Evolutionary conservation across 768 basidiomycete genomes (phyloP).

Genomic region (Mycena galericulata): DNA sequence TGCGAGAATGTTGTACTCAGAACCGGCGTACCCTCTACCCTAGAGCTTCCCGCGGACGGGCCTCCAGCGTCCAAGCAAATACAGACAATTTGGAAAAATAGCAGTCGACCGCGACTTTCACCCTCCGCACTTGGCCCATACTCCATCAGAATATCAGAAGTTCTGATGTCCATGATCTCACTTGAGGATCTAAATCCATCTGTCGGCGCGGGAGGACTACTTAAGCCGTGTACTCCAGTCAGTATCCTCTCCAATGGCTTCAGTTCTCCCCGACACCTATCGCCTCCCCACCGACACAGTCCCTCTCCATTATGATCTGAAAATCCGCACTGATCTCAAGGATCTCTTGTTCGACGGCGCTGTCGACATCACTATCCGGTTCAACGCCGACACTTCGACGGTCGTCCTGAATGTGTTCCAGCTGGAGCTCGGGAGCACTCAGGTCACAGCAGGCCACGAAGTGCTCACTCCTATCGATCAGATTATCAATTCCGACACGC

Average conservation of each 20-base stretch:
- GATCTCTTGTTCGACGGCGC: constrained; percentile 66
- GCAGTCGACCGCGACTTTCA: not conserved
- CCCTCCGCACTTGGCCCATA: not conserved
- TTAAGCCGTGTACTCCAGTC: not conserved
- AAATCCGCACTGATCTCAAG: constrained; percentile 69
- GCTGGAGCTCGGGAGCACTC: constrained; percentile 53
- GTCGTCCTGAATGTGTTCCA: constrained; percentile 61
- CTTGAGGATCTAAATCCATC: not conserved
- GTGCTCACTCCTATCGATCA: not conserved
- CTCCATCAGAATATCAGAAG: constrained; percentile 13
- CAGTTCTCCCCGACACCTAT: constrained; percentile 21
- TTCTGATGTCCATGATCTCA: constrained; percentile 6
- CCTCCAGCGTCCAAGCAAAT: too few relatives aligned
- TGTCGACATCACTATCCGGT: constrained; percentile 61
- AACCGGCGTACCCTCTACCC: too few relatives aligned
- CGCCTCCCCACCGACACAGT: constrained; percentile 59
- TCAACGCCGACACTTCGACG: constrained; percentile 55
- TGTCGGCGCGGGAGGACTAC: not conserved
- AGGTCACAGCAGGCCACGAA: constrained; percentile 62
- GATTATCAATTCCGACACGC: not conserved
- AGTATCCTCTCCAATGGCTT: constrained; percentile 5
- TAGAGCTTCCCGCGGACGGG: too few relatives aligned
- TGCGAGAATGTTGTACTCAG: too few relatives aligned
- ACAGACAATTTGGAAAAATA: not conserved
- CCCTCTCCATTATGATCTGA: constrained; percentile 67